phyloP scores from a whole-genome alignment of 768 basidiomycete genomes.

The Hypsizygus marmoreus region DNA sequence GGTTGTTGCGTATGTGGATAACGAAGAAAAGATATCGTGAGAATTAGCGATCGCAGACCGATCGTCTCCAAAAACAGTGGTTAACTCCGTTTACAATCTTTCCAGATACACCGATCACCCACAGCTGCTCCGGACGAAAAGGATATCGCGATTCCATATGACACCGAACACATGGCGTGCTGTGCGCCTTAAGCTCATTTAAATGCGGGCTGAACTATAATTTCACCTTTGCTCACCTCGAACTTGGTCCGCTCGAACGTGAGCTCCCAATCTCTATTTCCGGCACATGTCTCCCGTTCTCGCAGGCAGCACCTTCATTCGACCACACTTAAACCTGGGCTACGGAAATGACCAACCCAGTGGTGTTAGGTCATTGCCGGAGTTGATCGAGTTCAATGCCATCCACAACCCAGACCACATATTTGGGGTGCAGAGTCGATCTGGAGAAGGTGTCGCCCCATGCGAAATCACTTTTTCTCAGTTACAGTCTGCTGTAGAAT shows the following conservation, averaged over 20 bases:
- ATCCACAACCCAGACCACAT: conserved; percentile 34
- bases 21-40: too few species aligned
- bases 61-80: too few species aligned
- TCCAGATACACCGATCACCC: too few species aligned
- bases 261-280: neutral
- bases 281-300: conserved; percentile 19
- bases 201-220: conserved; percentile 8
- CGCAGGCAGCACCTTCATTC: conserved; percentile 31
- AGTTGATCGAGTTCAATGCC: conserved; percentile 39
- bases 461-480: conserved; percentile 36
- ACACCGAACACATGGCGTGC: neutral
- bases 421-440: conserved; percentile 34
- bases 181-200: conserved; percentile 10
- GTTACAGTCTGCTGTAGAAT: conserved; percentile 32
- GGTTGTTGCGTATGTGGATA: too few species aligned
- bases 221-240: conserved; percentile 1
- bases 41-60: too few species aligned
- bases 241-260: neutral
- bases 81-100: too few species aligned
- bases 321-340: conserved; percentile 37
- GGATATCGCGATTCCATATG: neutral
- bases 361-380: conserved; percentile 36
- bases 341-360: conserved; percentile 25
- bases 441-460: conserved; percentile 22
- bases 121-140: conserved; percentile 8